Percentiles rank a stretch among this genome's conserved stretches.
phyloP scores from a whole-genome alignment of 2,329 filamentous ascomycete genomes.

The Talaromyces sp. region DNA sequence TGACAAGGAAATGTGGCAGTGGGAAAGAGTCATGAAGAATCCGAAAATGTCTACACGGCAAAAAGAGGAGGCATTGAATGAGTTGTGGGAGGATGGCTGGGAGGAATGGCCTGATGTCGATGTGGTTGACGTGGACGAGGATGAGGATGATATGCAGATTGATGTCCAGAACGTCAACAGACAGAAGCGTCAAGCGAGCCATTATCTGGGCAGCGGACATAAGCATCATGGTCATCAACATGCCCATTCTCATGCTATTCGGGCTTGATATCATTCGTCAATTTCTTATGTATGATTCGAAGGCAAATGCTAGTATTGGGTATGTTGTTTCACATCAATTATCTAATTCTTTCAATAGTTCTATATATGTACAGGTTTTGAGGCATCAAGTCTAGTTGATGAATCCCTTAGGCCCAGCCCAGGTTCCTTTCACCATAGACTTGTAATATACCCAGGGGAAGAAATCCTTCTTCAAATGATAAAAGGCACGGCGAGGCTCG shows the following conservation, averaged over 20 bases:
- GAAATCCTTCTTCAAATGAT: conserved; percentile 63
- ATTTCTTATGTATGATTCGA: background rate
- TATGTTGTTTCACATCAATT: background rate
- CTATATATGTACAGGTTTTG: background rate
- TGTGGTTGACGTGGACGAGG: conserved; percentile 30
- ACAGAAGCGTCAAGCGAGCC: conserved; percentile 32
- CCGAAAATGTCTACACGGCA: conserved; percentile 34
- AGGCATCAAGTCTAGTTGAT: conserved; percentile 2
- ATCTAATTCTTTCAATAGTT: background rate
- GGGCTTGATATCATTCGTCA: background rate
- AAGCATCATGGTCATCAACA: conserved; percentile 20
- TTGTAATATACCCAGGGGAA: conserved; percentile 64
- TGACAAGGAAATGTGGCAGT: conserved; percentile 56
- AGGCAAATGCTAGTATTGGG: background rate
- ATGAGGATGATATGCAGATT: conserved; percentile 25
- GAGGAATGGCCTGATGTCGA: conserved; percentile 53
- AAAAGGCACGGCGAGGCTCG: conserved; percentile 55
- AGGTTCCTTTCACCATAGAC: conserved; percentile 59
- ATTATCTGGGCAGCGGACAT: conserved; percentile 27
- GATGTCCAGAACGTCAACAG: conserved; percentile 17
- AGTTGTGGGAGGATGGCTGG: conserved; percentile 58
- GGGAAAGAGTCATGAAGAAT: conserved; percentile 53
- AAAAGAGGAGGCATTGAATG: conserved; percentile 47
- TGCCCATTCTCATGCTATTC: background rate
- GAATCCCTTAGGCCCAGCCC: conserved; percentile 58